Conservation (phyloP, 2,329 filamentous ascomycete species). For the Fusarium circinatum region DNA sequence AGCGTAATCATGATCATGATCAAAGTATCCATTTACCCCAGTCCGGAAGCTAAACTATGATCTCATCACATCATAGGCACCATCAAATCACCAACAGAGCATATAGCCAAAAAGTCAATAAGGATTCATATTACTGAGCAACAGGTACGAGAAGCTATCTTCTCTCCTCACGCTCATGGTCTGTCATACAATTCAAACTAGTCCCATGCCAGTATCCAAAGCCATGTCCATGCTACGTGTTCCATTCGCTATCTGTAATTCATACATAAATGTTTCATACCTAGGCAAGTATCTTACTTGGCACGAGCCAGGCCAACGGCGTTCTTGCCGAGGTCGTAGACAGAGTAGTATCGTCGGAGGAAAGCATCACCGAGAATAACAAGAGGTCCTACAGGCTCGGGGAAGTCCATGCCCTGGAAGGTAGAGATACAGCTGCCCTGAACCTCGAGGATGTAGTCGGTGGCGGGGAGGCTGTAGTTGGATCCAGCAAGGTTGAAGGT, state of each 20-base stretch:
- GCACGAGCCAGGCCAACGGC: slow-evolving; percentile 90
- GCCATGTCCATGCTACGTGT: slow-evolving; percentile 30
- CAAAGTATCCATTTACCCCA: background rate
- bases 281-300: slow-evolving; percentile 58
- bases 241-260: slow-evolving; percentile 35
- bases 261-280: slow-evolving; percentile 11
- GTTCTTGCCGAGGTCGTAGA: slow-evolving; percentile 92
- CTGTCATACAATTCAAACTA: slow-evolving; percentile 31
- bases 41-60: background rate
- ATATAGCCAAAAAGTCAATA: slow-evolving; percentile 13
- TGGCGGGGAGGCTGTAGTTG: slow-evolving; percentile 89
- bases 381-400: slow-evolving; percentile 87
- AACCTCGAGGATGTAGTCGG: slow-evolving; percentile 96
- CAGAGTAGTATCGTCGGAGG: slow-evolving; percentile 89
- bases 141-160: slow-evolving; percentile 23
- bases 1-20: slow-evolving; percentile 29
- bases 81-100: background rate
- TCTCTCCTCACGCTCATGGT: slow-evolving; percentile 12
- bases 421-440: slow-evolving; percentile 96
- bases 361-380: slow-evolving; percentile 93
- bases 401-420: slow-evolving; percentile 97
- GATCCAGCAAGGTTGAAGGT: slow-evolving; percentile 90
- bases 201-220: slow-evolving; percentile 33
- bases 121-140: slow-evolving; percentile 40
- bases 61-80: slow-evolving; percentile 2